Evolutionary conservation across 2,329 filamentous ascomycete species (phyloP).

Genomic region (Penicillium brevicompactum): DNA sequence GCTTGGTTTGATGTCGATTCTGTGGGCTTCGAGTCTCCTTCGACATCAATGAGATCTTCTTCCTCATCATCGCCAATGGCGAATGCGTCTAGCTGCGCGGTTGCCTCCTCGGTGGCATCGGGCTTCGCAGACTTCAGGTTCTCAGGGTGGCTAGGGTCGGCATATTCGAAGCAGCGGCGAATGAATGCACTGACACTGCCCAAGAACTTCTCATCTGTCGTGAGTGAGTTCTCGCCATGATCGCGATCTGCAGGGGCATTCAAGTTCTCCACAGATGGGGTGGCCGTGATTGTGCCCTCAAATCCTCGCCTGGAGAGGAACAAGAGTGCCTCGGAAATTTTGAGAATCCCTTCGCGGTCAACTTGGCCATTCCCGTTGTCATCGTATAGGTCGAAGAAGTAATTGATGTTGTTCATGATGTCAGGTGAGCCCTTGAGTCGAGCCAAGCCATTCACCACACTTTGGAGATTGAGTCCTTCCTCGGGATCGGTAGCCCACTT

Average conservation of each 20-base stretch:
- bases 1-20: conserved; percentile 17
- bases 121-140: conserved; percentile 50
- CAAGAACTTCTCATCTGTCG: conserved; percentile 82
- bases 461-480: conserved; percentile 80
- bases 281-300: conserved; percentile 71
- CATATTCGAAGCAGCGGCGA: conserved; percentile 94
- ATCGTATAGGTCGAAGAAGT: conserved; percentile 97
- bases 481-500: conserved; percentile 82
- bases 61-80: conserved; percentile 72
- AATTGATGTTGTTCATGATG: conserved; percentile 96
- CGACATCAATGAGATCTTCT: conserved; percentile 44
- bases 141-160: conserved; percentile 81
- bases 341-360: conserved; percentile 89
- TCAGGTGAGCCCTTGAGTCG: conserved; percentile 90
- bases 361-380: conserved; percentile 89
- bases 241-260: conserved; percentile 41
- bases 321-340: conserved; percentile 90
- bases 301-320: conserved; percentile 90
- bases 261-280: conserved; percentile 59
- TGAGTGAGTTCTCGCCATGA: conserved; percentile 51
- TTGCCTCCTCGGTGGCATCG: conserved; percentile 30
- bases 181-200: conserved; percentile 96
- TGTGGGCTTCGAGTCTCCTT: conserved; percentile 35
- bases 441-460: conserved; percentile 88
- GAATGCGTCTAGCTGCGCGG: conserved; percentile 61